Base-by-base conservation (phyloP, 2,329 filamentous ascomycete species). In the Paraconiothyrium sp. region DNA sequence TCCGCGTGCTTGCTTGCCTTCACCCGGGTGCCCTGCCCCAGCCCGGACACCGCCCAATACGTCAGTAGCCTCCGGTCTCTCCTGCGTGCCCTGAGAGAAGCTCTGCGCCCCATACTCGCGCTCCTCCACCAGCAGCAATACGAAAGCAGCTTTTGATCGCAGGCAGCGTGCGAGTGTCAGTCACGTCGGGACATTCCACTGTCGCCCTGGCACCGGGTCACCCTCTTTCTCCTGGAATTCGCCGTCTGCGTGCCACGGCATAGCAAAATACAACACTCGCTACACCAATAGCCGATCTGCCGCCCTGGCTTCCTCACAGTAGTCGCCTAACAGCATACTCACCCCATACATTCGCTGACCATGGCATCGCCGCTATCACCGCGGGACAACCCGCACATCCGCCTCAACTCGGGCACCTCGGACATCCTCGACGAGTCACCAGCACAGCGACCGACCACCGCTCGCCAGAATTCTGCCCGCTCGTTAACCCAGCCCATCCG, bases 351-450 rank as follows among this genome's bases (percentile, higher is more conserved):
- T 63, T 76, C 72, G 65, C 68, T 73, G 61, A 57, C 37, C 65
- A 70, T 72, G 67, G 71, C 70, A 65, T 64, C 70, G 63, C 67
- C 69, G 47, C 58, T 59, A 60, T 76, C 77, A 49, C 74, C 76
- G 24, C 69, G 75, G 61, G 68, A 72, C 47, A 70, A 74, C 51
- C 87, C 88, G 67, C 88, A 90, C 67, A 86, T 90, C 61, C 86
- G 87, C 60, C 82, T 90, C 65, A 90, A 90, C 72, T 89, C 87
- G 30, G 87, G 84, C 49, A 83, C 81, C 34, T 72, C 86, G 66
- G 83, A 89, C 70, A 77, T 84, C 35, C 79, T 82, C 75, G 71
- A 71, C 58, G 59, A 70, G 52, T 60, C 67, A 54, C 65, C 70
- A 46, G 61, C 69, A 34, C 62, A 66, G 43, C 76, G 78, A 47